Evolutionary conservation across 768 basidiomycete species (phyloP), one percentile per base, ranked within the genome.

Genomic region (Clavaria fumosa): DNA sequence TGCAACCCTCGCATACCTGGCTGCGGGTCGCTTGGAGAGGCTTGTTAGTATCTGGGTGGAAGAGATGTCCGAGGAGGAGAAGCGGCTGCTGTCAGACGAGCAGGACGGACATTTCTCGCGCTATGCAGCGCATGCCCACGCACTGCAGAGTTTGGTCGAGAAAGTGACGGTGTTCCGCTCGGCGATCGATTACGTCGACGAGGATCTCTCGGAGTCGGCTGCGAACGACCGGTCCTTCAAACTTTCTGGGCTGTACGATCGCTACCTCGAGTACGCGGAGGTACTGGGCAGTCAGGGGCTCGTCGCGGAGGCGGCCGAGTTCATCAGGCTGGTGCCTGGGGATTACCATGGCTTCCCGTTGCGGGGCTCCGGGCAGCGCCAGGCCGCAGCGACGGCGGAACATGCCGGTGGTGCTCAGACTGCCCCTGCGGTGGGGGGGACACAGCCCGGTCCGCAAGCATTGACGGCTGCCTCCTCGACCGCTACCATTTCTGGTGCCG

Each of bases 261-360:
- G 80, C 10, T 97, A 95, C 63, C 76, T 84, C 50, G 95, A 97
- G 56, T 99, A 97, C 48, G 89, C 93, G 2, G 86, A 95, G 45
- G 61, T 96, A 36, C 67, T 99, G 18, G 83, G 83, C 4, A 70
- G 78, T 0, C 93, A 97, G 52, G 91, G 91, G n/a, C 67, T 91
- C 14, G 61, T 90, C 34, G 70, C 76, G 47, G 77, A 90, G 39
- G 91, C 90, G 0, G 68, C 77, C 17, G 64, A 66, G 28, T 93
- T 86, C 56, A 59, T 95, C 53, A 70, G 73, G 49, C 58, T 85
- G 46, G 86, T 78, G 1, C 95, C 95, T 1, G 47, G 59, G 7
- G 77, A 74, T 35, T 97, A 95, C 57, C 69, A 72, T 33, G 80
- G 80, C 4, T 63, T 70, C 1, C 62, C 60, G 39, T 47, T 64